phyloP scores from a whole-genome alignment of 192 early-diverging fungal species.

The Coemansia sp. region DNA sequence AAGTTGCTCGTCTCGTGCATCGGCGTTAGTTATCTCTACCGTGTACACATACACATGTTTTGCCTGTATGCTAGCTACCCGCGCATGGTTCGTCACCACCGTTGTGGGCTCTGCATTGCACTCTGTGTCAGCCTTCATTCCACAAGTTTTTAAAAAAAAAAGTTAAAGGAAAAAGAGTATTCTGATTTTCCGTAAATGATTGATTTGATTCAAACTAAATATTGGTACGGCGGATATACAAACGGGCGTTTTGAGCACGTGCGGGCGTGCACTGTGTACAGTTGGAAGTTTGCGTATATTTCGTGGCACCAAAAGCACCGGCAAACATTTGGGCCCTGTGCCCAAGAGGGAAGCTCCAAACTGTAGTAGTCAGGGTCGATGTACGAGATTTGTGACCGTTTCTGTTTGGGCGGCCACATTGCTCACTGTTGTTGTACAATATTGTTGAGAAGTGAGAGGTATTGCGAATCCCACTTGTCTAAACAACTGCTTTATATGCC shows the following conservation, averaged over 20 bases:
- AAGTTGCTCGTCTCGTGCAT: neutral
- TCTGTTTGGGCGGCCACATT: slow-evolving; percentile 25
- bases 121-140: neutral
- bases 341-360: slow-evolving; percentile 16
- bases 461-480: neutral
- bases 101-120: neutral
- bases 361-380: slow-evolving; percentile 20
- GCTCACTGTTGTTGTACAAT: neutral
- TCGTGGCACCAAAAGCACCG: slow-evolving; percentile 35
- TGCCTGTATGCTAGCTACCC: neutral
- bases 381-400: slow-evolving; percentile 4
- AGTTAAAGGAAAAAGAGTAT: neutral
- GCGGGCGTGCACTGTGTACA: slow-evolving; percentile 23
- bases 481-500: neutral
- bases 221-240: slow-evolving; percentile 26
- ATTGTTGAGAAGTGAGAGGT: neutral
- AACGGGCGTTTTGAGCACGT: slow-evolving; percentile 27
- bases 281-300: slow-evolving; percentile 12
- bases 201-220: neutral
- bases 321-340: slow-evolving; percentile 11
- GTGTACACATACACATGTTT: slow-evolving; percentile 39
- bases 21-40: slow-evolving; percentile 31
- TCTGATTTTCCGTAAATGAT: neutral
- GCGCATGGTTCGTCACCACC: neutral
- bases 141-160: neutral